A percentile compares a stretch with the other conserved stretches of the same genome.
Conservation (phyloP, 2,329 filamentous ascomycete genomes). For the Emergomyces orientalis region DNA sequence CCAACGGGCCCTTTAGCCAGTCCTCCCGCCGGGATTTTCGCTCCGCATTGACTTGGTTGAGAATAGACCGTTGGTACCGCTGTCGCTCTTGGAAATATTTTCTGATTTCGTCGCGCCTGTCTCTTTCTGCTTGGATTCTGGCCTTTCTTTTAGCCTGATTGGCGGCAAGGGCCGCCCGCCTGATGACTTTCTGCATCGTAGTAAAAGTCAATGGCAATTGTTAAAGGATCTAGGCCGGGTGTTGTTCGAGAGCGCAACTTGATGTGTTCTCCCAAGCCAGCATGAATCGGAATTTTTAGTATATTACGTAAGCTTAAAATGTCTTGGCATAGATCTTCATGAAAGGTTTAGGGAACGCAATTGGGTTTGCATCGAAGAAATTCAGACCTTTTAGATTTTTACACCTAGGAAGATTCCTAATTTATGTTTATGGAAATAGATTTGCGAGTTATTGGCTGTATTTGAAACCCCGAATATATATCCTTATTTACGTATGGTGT, state of each 20-base stretch:
- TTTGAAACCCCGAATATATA: too few species aligned
- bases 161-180: conserved; percentile 57
- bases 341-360: too few species aligned
- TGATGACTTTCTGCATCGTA: conserved; percentile 61
- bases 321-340: too few species aligned
- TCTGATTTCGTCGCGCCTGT: conserved; percentile 31
- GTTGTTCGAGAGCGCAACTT: not conserved
- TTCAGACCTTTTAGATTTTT: too few species aligned
- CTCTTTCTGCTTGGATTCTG: conserved; percentile 36
- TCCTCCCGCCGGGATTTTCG: conserved; percentile 58
- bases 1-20: conserved; percentile 67
- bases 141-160: conserved; percentile 47
- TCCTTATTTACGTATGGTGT: too few species aligned
- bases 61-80: conserved; percentile 25
- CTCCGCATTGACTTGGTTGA: conserved; percentile 39
- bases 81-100: conserved; percentile 23
- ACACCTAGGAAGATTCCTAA: too few species aligned
- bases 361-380: not conserved
- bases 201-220: conserved; percentile 22
- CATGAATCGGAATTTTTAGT: not conserved
- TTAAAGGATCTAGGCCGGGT: not conserved
- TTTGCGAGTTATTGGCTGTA: too few species aligned
- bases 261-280: not conserved
- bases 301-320: not conserved
- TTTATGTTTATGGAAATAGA: too few species aligned